phyloP scores from a whole-genome alignment of 352 stramenopile species.

The Pythium rhizo-oryzae region DNA sequence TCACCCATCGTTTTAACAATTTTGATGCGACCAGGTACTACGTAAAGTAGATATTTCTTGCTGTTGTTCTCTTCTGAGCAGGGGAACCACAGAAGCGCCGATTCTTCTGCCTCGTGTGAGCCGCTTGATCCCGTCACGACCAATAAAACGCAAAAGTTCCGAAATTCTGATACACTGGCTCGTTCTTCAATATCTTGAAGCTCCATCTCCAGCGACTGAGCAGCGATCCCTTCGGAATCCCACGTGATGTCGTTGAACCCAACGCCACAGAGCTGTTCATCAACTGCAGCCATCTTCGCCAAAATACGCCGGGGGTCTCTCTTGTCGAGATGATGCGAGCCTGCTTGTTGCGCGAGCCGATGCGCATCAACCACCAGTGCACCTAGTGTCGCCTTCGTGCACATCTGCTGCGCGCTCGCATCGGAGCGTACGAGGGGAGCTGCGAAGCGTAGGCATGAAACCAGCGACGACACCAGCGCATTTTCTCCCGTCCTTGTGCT shows the following conservation, averaged over 20 bases:
- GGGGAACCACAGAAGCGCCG: slow-evolving; percentile 49
- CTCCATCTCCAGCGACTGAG: slow-evolving; percentile 63
- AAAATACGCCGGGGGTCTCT: slow-evolving; percentile 13
- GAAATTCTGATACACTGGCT: slow-evolving; percentile 9
- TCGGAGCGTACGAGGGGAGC: slow-evolving; percentile 34
- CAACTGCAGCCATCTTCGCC: background rate
- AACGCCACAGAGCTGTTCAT: slow-evolving; percentile 26
- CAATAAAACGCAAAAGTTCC: slow-evolving; percentile 48
- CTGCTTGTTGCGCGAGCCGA: slow-evolving; percentile 45
- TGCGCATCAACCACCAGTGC: slow-evolving; percentile 65
- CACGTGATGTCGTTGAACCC: slow-evolving; percentile 57
- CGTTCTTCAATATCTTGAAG: slow-evolving; percentile 53
- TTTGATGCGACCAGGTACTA: slow-evolving; percentile 67
- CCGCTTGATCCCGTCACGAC: background rate
- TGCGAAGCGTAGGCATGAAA: slow-evolving; percentile 53
- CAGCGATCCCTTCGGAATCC: slow-evolving; percentile 51
- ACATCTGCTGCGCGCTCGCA: slow-evolving; percentile 32
- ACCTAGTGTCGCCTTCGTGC: slow-evolving; percentile 49
- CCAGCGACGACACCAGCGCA: slow-evolving; percentile 33
- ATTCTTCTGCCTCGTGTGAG: slow-evolving; percentile 6
- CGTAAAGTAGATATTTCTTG: slow-evolving; percentile 54
- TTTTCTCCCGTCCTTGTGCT: background rate
- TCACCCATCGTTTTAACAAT: slow-evolving; percentile 54
- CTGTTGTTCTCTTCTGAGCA: slow-evolving; percentile 1
- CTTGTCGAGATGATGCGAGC: slow-evolving; percentile 10